phyloP scores from a whole-genome alignment of 129 eudicot species.

The Flaveria sonorensis region DNA sequence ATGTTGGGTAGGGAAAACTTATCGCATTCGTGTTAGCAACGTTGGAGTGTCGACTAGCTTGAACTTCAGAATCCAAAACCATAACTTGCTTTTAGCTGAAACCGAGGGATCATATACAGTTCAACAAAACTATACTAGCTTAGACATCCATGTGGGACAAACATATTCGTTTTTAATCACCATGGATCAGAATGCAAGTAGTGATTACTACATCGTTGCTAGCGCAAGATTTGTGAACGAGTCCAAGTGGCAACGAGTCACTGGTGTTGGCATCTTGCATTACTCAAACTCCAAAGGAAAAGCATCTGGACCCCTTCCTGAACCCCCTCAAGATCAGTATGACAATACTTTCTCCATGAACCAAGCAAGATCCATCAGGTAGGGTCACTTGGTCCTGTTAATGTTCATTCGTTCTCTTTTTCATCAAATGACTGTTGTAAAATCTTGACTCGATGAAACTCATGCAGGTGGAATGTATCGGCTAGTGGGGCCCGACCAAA shows the following conservation, averaged over 20 bases:
- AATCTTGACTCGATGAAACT: constrained; percentile 4
- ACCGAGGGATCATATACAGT: constrained; percentile 86
- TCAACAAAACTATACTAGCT: constrained; percentile 83
- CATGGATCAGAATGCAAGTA: constrained; percentile 55
- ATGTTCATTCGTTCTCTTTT: background rate
- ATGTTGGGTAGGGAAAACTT: constrained; percentile 69
- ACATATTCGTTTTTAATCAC: constrained; percentile 51
- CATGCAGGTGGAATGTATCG: constrained; percentile 48
- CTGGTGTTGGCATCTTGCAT: constrained; percentile 48
- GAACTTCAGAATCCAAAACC: constrained; percentile 83
- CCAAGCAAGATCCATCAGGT: constrained; percentile 90
- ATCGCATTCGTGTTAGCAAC: constrained; percentile 80
- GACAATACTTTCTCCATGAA: constrained; percentile 43
- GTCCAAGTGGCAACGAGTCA: constrained; percentile 44
- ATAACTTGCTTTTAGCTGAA: constrained; percentile 80
- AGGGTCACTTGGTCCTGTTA: constrained; percentile 5
- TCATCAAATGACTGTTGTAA: background rate
- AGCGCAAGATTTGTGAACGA: constrained; percentile 53
- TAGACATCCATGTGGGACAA: constrained; percentile 51
- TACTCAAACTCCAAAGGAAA: constrained; percentile 51
- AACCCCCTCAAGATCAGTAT: constrained; percentile 44
- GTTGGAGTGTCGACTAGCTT: constrained; percentile 84
- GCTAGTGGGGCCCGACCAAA: constrained; percentile 72
- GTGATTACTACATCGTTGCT: constrained; percentile 54
- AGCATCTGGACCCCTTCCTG: constrained; percentile 54